phyloP scores from a whole-genome alignment of 768 basidiomycete genomes.

The Serendipita sp. region DNA sequence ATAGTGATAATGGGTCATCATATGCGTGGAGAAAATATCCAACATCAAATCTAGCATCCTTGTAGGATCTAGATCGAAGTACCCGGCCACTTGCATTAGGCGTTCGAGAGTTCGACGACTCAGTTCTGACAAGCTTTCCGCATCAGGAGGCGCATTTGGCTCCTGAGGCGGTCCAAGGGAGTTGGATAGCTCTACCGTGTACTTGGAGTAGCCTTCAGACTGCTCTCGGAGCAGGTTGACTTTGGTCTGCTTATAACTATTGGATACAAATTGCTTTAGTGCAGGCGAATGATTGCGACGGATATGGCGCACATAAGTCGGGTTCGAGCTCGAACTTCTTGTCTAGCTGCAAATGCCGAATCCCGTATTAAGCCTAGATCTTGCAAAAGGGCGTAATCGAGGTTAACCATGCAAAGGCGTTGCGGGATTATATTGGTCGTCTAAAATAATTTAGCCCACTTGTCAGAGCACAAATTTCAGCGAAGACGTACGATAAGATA shows the following conservation, averaged over 20 bases:
- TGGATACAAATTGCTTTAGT: background rate
- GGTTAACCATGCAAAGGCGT: background rate
- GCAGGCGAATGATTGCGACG: background rate
- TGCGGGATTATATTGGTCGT: background rate
- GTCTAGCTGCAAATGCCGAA: background rate
- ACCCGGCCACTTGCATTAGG: conserved; percentile 57
- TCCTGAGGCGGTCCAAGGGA: conserved; percentile 63
- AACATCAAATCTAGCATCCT: conserved; percentile 85
- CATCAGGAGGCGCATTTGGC: conserved; percentile 14
- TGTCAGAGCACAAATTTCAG: background rate
- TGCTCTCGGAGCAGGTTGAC: conserved; percentile 95
- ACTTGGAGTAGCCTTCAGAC: conserved; percentile 92
- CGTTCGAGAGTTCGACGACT: conserved; percentile 41
- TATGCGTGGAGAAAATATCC: conserved; percentile 72
- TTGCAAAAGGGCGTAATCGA: background rate
- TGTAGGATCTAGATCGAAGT: conserved; percentile 93
- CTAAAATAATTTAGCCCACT: background rate
- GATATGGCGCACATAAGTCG: conserved; percentile 11
- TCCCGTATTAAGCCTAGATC: conserved; percentile 4
- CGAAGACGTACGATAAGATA: background rate
- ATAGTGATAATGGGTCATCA: conserved; percentile 72
- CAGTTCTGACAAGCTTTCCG: conserved; percentile 31
- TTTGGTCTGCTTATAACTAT: conserved; percentile 92
- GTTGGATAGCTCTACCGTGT: conserved; percentile 67
- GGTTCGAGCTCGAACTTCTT: conserved; percentile 11